Evolutionary conservation across 2,329 filamentous ascomycete genomes (phyloP).

Genomic region (Paracamarosporium sp.): DNA sequence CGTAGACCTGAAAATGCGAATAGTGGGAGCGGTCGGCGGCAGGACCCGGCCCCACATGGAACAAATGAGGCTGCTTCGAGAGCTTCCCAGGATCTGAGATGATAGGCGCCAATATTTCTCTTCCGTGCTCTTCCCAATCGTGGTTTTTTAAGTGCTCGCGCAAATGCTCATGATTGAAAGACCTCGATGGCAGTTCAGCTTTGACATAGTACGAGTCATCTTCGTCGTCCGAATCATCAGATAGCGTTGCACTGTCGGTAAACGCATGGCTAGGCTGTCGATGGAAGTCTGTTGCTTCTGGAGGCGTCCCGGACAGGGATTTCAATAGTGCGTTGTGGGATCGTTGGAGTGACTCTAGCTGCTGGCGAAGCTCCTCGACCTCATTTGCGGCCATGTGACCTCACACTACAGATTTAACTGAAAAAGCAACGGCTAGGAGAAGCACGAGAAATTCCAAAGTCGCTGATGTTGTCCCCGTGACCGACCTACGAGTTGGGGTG

Average conservation of each 20-base stretch:
- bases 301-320: conserved; percentile 36
- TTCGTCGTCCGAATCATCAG: conserved; percentile 44
- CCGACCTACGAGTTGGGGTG: not conserved
- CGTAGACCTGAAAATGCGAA: conserved; percentile 65
- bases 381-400: conserved; percentile 32
- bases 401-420: not conserved
- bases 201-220: conserved; percentile 47
- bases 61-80: conserved; percentile 52
- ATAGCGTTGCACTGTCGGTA: conserved; percentile 42
- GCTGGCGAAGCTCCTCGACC: conserved; percentile 40
- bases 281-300: conserved; percentile 29
- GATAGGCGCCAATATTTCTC: conserved; percentile 49
- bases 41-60: conserved; percentile 48
- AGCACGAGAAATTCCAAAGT: not conserved
- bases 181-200: conserved; percentile 46
- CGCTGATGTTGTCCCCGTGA: not conserved
- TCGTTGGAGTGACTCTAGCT: conserved; percentile 39
- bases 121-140: conserved; percentile 50
- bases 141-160: conserved; percentile 54
- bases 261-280: conserved; percentile 31
- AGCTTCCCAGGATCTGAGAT: conserved; percentile 53
- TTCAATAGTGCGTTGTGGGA: conserved; percentile 40
- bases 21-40: conserved; percentile 51
- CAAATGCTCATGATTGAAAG: conserved; percentile 53
- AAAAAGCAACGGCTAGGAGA: not conserved